Base-by-base conservation (phyloP, 163 green algal species). In the Volvox carteri region DNA sequence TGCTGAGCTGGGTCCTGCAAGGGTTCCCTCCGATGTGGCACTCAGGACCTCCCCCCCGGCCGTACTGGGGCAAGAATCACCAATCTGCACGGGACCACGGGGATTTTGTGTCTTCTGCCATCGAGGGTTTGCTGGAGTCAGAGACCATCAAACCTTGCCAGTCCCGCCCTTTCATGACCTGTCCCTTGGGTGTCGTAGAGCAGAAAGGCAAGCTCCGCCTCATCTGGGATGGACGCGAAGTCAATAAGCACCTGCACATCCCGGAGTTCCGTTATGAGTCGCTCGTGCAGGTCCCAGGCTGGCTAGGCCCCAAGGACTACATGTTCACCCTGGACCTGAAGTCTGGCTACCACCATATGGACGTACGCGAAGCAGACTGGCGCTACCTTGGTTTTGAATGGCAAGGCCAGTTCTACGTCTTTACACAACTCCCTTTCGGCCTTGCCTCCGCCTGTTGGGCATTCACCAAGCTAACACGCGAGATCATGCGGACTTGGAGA, bases 351-450 rank as follows among this genome's bases (percentile, higher is more conserved):
- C 76, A 84, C 76, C 76, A 84, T 18, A 28, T 84, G 14, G 76
- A 84, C 50, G 42, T 84, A 2, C 2, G 19, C 0, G 6, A 33
- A 25, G 50, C 50, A 48, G 25, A 33, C 76, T 85, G 77, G 77
- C 12, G 39, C 2, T 85, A 74, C 77, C 54, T 74, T 1, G 54
- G 77, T 21, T 85, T 74, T 9, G 4, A 35, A 9, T 85, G 77
- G 77, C 52, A 23, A 3, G 54, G 77, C 37, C 16, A n/a, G 19
- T 75, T 58, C 23, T 85, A 85, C 12, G 76, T 74, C 0, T 85
- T 78, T 42, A 67, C 70, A 39, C 83, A 88, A 46, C 65, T 88
- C 0, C 83, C 83, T 18, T 88, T 88, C 48, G 83, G 83, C 0
- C 33, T 88, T 5, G 68, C 83, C 3, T 9, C 35, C 7, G 83